phyloP scores from a whole-genome alignment of 1,139 yeast species.

The Yamadazyma taylorii region DNA sequence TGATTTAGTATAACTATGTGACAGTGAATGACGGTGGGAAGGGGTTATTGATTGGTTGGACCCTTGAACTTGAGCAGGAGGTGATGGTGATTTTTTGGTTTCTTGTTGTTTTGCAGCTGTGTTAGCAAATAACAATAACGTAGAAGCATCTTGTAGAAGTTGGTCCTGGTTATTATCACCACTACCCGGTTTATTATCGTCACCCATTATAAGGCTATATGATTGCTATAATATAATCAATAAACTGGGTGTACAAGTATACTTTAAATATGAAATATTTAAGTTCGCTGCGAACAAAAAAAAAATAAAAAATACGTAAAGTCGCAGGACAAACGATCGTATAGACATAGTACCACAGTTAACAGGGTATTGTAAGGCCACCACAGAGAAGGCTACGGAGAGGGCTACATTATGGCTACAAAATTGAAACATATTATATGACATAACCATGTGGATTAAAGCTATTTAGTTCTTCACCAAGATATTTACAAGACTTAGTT shows the following conservation, averaged over 20 bases:
- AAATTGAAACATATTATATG: too few relatives aligned
- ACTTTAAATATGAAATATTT: too few relatives aligned
- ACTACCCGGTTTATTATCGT: background rate
- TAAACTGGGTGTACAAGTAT: background rate
- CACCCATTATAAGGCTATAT: too few relatives aligned
- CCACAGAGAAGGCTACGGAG: too few relatives aligned
- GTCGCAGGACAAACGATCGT: constrained; percentile 2
- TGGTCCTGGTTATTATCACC: constrained; percentile 10
- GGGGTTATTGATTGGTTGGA: constrained; percentile 1
- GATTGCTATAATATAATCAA: background rate
- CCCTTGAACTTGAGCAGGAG: constrained; percentile 10
- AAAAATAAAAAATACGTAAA: too few relatives aligned
- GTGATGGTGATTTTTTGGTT: constrained; percentile 16
- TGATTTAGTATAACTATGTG: constrained; percentile 4
- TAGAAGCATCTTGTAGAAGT: constrained; percentile 52
- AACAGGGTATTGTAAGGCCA: too few relatives aligned
- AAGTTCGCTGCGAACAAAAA: too few relatives aligned
- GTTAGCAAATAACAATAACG: constrained; percentile 62
- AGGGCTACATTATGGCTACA: too few relatives aligned
- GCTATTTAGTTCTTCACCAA: background rate
- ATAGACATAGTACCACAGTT: too few relatives aligned
- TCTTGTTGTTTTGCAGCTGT: constrained; percentile 51
- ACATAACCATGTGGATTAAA: background rate
- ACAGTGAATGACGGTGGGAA: constrained; percentile 3
- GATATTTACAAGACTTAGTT: constrained; percentile 2